Base-by-base conservation (phyloP, 2,329 filamentous ascomycete species). In the Venturia aucupariae region DNA sequence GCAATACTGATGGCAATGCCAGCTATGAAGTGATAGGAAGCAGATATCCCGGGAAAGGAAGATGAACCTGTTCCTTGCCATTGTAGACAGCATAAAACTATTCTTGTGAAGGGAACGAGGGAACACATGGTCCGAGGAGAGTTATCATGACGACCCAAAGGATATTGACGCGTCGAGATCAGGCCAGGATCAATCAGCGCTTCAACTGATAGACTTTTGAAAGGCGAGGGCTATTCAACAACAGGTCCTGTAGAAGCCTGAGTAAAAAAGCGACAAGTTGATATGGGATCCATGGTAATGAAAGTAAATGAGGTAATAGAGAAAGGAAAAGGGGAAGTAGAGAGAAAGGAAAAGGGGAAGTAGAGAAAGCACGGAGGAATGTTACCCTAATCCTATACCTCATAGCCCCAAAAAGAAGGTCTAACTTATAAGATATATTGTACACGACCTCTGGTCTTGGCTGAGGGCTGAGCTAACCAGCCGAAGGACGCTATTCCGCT, bases 21-120 rank as follows among this genome's bases (percentile, higher is more conserved):
- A 22, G 70, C 71, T 1, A 72, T 54, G 62, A 72, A 71, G 59
- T 70, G 71, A 57, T 71, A 72, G 54, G 70, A 67, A 32, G 69
- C 69, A n/a, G 61, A 66, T 35, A 72, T 61, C 10, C 68, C 69
- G 13, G 67, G 64, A 5, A 70, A 63, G 27, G 68, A 62, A n/a
- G 63, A 19, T 24, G 57, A 24, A 22, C 32, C 38, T 24, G 65
- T 55, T 17, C 70, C 70, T 38, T 60, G 62, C 55, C 68, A 68
- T 30, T 68, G 65, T n/a, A 67, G 64, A 17, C 71, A 68, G 22
- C 63, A 68, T 41, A 72, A 62, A 30, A 72, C 66, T 3, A 71
- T 71, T 4, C 71, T 68, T 11, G 69, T 68, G 62, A 69, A 72
- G 5, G 70, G 69, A 11, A 72, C 66, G 5, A 72, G 66, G 60